A percentile compares a stretch with the other conserved stretches of the same genome.
phyloP scores from a whole-genome alignment of 1,139 yeast genomes.

The Zygosaccharomyces pseudobailii region DNA sequence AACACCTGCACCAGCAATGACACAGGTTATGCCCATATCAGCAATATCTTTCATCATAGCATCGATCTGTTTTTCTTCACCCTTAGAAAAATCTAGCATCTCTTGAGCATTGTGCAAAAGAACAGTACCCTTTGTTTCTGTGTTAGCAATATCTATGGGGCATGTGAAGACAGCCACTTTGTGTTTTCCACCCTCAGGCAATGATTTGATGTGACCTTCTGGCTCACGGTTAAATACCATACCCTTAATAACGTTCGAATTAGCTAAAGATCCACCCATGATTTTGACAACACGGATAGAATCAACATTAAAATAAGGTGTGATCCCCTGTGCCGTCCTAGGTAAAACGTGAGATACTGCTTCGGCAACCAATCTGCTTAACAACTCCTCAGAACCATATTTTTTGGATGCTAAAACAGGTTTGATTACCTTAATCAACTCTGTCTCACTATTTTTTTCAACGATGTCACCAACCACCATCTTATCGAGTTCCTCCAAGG shows the following conservation, averaged over 20 bases:
- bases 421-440: constrained; percentile 68
- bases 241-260: constrained; percentile 82
- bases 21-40: constrained; percentile 81
- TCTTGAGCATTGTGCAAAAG: constrained; percentile 92
- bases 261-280: constrained; percentile 80
- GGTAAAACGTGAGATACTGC: constrained; percentile 82
- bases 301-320: constrained; percentile 73
- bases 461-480: constrained; percentile 61
- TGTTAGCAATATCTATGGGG: constrained; percentile 89
- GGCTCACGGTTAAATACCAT: constrained; percentile 99
- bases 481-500: constrained; percentile 61
- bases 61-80: constrained; percentile 93
- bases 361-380: constrained; percentile 77
- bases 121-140: constrained; percentile 97
- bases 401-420: constrained; percentile 94
- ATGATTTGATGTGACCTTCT: constrained; percentile 76
- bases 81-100: constrained; percentile 92
- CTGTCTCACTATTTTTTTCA: constrained; percentile 49
- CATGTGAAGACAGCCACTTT: constrained; percentile 92
- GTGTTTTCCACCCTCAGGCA: constrained; percentile 46
- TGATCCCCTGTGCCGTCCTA: constrained; percentile 39
- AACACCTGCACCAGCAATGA: constrained; percentile 87
- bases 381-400: constrained; percentile 76
- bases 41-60: constrained; percentile 76
- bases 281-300: constrained; percentile 91